Evolutionary conservation across 331 rosid species (phyloP), one percentile per base, ranked within the genome.

Genomic region (Malus hybrid): DNA sequence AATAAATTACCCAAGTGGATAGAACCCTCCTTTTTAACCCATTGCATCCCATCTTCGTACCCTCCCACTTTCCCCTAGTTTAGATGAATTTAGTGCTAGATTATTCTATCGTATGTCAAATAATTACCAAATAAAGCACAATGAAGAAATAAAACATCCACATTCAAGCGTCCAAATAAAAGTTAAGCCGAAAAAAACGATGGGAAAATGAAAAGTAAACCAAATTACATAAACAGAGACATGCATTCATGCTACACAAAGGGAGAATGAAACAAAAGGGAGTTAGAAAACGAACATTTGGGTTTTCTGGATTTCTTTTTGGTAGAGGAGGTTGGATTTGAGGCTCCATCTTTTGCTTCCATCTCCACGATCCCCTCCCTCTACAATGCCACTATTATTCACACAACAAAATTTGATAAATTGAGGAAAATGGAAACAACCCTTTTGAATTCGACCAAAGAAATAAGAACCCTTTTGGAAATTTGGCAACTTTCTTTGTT

Each of bases 251-350:
- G 68, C 22, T 4, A 31, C 24, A 50, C 46, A 39, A 10, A 52
- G 24, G n/a, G 2, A 34, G 12, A 33, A 18, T 33, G 59, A 34
- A 60, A 74, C 36, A 10, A 70, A 31, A 44, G 32, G 20, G 10
- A 52, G 5, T 10, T 52, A 3, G 8, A 56, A 67, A 36, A 48
- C 10, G 60, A 65, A 72, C 97, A 85, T 89, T 81, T 75, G 62
- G 97, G 93, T 85, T 70, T 90, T 82, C 80, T 87, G 73, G 91
- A 87, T 71, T 75, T 39, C 69, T 54, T 87, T 57, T 78, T 80
- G 74, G 78, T 16, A 27, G 63, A 18, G 54, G 86, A 29, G 24
- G 86, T 71, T n/a, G 65, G 78, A 69, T 56, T 75, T 74, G 24
- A 81, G 62, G 18, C 78, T 31, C 65, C 85, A 54, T 65, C 84